Evolutionary conservation across 179 eudicot genomes (phyloP).

Genomic region (Gypsophila paniculata): DNA sequence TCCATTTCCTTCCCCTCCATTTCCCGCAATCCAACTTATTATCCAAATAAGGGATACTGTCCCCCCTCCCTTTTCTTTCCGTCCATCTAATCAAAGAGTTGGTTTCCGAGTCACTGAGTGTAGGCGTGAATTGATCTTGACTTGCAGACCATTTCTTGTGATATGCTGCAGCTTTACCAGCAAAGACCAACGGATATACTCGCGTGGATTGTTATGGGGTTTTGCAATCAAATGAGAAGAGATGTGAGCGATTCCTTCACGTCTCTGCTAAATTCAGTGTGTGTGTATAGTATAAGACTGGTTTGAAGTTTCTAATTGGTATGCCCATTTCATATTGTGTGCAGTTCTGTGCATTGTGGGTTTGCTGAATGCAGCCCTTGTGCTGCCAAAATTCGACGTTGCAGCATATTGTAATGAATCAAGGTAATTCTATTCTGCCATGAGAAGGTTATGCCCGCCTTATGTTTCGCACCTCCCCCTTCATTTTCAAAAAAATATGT

Average conservation of each 20-base stretch:
- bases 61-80: neutral
- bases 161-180: constrained; percentile 91
- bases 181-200: constrained; percentile 67
- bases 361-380: constrained; percentile 88
- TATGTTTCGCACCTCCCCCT: neutral
- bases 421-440: constrained; percentile 42
- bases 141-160: constrained; percentile 79
- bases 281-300: neutral
- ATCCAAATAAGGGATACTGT: too few species aligned
- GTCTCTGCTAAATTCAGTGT: constrained; percentile 1
- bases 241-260: constrained; percentile 61
- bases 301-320: neutral
- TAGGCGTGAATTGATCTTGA: constrained; percentile 47
- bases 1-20: neutral
- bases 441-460: neutral
- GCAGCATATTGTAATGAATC: constrained; percentile 99
- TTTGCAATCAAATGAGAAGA: constrained; percentile 92
- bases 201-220: constrained; percentile 99
- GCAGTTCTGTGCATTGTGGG: constrained; percentile 98
- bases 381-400: constrained; percentile 92
- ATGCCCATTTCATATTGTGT: constrained; percentile 18
- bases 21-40: neutral
- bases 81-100: too few species aligned
- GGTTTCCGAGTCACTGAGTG: neutral
- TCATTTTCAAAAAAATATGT: too few species aligned